Base-by-base conservation (phyloP, 345 rosid species). In the Eucalyptus regnans region DNA sequence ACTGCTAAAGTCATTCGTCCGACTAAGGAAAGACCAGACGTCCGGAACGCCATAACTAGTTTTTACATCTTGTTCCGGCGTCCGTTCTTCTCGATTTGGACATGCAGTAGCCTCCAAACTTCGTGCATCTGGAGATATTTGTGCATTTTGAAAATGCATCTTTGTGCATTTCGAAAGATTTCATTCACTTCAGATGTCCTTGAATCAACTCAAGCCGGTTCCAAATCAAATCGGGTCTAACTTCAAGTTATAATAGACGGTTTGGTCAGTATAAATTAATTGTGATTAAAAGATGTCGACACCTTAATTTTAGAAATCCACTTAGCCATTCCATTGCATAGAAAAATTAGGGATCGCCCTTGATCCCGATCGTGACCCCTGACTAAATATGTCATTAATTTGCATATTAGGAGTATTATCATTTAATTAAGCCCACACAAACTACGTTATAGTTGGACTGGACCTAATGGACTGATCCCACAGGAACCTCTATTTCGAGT, bases 331-430 rank as follows among this genome's bases (percentile, higher is more conserved):
- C n/a, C 66, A 60, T 27, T 60, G 31, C 31, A 12, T 60, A 12
- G 66, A 60, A 60, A 60, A 60, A 60, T 60, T 0, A 60, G 31
- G 31, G 31, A 25, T 60, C 2, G 15, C 3, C 15, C 31, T 5
- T 0, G 0, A 60, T 52, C 23, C 23, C 0, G 0, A 52, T 18
- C 56, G 4, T 2, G 4, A 7, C 29, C 66, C 2, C 16, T 27
- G 13, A 60, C 16, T 27, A 60, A 60, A 60, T 25, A 5, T 60
- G 3, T 27, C 29, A 12, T 12, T 60, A 60, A 60, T 27, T 60
- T 60, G 66, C 16, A 22, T 22, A 56, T 56, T 56, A 56, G 62
- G 12, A 4, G 6, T 9, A 22, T 22, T 56, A 20, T 56, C 12
- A 56, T 56, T 22, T 56, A 4, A 56, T 56, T 56, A 56, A 56